These are phyloP conservation scores for Fraxinus latifolia DNA, from an alignment of 305 asterid species.

Conservation along the genomic window DNA sequence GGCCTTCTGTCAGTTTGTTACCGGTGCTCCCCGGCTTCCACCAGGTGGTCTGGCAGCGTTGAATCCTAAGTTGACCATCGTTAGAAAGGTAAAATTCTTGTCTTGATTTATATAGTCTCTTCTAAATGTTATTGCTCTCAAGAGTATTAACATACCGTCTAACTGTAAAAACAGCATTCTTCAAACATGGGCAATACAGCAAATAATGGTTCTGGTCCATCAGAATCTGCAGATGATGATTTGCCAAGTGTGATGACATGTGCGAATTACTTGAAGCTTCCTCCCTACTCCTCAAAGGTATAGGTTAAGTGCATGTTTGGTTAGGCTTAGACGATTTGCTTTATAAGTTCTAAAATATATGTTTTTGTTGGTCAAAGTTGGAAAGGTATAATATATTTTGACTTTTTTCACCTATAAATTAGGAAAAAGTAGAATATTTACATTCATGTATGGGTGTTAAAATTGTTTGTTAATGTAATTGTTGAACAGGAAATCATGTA, in stretches of 20 bases:
- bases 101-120: not conserved
- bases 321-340: not conserved
- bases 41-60: slow-evolving; percentile 94
- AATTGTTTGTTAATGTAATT: not conserved
- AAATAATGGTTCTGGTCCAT: slow-evolving; percentile 57
- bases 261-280: slow-evolving; percentile 97
- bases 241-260: slow-evolving; percentile 99
- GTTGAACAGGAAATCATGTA: slow-evolving; percentile 74
- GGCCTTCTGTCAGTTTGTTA: slow-evolving; percentile 97
- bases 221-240: slow-evolving; percentile 90
- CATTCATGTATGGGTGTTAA: not conserved
- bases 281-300: slow-evolving; percentile 96
- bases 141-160: not conserved
- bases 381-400: not conserved
- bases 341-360: not conserved
- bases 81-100: slow-evolving; percentile 68
- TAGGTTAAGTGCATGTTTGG: slow-evolving; percentile 1
- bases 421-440: not conserved
- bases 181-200: slow-evolving; percentile 50
- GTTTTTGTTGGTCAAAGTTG: not conserved
- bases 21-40: slow-evolving; percentile 99
- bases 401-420: not conserved
- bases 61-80: slow-evolving; percentile 95
- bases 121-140: not conserved
- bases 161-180: slow-evolving; percentile 61